phyloP scores from a whole-genome alignment of 2,329 filamentous ascomycete genomes.

The Celoporthe dispersa region DNA sequence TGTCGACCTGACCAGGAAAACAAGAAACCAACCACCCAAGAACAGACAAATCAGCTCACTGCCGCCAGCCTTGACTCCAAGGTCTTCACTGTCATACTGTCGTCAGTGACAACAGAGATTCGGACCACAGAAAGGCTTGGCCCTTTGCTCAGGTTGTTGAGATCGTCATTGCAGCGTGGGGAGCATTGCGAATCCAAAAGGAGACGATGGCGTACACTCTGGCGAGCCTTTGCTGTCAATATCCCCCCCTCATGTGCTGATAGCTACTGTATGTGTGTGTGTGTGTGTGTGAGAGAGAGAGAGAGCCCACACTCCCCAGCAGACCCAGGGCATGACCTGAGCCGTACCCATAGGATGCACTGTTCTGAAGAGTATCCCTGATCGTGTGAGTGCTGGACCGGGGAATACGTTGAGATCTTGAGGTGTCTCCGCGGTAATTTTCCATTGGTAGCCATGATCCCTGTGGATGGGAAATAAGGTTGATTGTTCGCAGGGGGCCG shows the following conservation, averaged over 20 bases:
- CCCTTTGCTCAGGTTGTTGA: not conserved
- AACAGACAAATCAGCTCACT: not conserved
- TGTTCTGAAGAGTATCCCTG: not conserved
- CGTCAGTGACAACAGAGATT: not conserved
- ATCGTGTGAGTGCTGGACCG: not conserved
- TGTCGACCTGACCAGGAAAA: constrained; percentile 4
- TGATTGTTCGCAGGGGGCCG: constrained; percentile 14
- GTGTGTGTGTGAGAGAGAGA: not conserved
- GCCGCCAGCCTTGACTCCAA: not conserved
- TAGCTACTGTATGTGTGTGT: not conserved
- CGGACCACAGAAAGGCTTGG: not conserved
- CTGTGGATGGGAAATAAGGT: constrained; percentile 18
- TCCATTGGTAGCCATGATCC: constrained; percentile 7
- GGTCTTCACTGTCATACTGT: not conserved
- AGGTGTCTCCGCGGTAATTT: not conserved
- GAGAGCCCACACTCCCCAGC: not conserved
- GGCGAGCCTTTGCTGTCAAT: not conserved
- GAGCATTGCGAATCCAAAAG: not conserved
- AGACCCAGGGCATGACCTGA: not conserved
- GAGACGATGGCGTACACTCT: not conserved
- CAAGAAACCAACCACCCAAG: too few relatives aligned
- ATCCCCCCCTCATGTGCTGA: not conserved
- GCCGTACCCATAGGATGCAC: not conserved
- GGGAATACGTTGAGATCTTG: not conserved
- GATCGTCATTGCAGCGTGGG: not conserved